Conservation (phyloP, 306 rosid species). For the Styphnolobium japonicum region DNA sequence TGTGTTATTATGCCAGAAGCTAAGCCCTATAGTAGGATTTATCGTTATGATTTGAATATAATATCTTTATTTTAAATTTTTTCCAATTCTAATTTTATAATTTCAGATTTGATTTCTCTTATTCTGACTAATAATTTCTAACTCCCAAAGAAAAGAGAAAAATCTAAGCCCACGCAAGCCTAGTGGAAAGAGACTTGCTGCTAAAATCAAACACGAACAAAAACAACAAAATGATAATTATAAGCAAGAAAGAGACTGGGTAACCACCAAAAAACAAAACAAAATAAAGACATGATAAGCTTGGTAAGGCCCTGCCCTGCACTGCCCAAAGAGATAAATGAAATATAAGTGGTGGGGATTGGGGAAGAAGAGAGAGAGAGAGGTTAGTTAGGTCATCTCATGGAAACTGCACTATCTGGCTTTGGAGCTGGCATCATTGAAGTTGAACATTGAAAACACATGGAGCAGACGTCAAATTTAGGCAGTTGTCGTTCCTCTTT, state of each 20-base stretch:
- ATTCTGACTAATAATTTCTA: not conserved
- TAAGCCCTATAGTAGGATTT: not conserved
- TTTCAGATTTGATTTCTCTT: not conserved
- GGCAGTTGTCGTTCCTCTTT: constrained; percentile 27
- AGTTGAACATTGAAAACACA: constrained; percentile 25
- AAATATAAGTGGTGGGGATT: constrained; percentile 17
- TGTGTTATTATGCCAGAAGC: not conserved
- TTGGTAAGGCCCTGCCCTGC: constrained; percentile 26
- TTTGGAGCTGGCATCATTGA: constrained; percentile 21
- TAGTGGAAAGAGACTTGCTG: constrained; percentile 12
- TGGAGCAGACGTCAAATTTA: constrained; percentile 27
- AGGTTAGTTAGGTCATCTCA: constrained; percentile 6
- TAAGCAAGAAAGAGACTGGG: constrained; percentile 28
- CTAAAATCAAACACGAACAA: not conserved
- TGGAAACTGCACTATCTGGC: not conserved
- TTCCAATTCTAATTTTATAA: not conserved
- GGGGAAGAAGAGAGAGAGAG: not conserved
- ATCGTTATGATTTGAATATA: not conserved
- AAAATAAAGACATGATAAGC: constrained; percentile 11
- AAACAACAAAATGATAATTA: constrained; percentile 9
- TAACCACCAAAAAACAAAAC: constrained; percentile 25
- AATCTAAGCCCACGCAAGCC: not conserved
- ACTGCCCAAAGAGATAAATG: not conserved
- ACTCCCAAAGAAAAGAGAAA: not conserved
- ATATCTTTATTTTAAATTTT: not conserved